A percentile compares a stretch with the other conserved stretches of the same genome.
phyloP scores from a whole-genome alignment of 108 stramenopile genomes.

The Thalassiosira profunda region DNA sequence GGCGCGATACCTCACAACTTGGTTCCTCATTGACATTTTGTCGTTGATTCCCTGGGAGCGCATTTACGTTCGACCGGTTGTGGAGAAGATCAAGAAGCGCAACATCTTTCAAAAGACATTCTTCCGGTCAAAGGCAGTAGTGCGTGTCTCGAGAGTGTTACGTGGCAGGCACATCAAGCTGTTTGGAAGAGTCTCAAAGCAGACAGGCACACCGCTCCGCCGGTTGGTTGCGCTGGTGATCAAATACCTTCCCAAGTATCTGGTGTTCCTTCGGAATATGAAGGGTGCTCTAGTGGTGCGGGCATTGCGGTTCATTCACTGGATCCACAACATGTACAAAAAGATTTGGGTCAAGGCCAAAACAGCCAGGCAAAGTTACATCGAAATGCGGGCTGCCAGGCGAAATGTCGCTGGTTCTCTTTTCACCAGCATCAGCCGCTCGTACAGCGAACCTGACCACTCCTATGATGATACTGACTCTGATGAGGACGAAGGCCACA shows the following conservation, averaged over 20 bases:
- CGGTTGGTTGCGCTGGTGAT: conserved; percentile 71
- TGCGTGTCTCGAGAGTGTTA: conserved; percentile 72
- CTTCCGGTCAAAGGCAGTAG: conserved; percentile 81
- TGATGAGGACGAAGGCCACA: conserved; percentile 10
- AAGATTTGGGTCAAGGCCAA: conserved; percentile 52
- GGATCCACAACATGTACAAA: conserved; percentile 63
- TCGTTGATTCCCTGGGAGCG: conserved; percentile 82
- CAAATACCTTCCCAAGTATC: conserved; percentile 88
- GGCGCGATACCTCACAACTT: conserved; percentile 87
- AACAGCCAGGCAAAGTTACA: too few relatives aligned
- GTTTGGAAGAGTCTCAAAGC: conserved; percentile 75
- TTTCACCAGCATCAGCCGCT: too few relatives aligned
- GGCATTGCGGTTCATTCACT: conserved; percentile 73
- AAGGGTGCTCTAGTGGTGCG: conserved; percentile 70
- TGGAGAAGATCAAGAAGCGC: conserved; percentile 79
- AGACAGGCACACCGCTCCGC: conserved; percentile 61
- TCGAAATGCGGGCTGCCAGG: too few relatives aligned
- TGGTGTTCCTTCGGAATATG: conserved; percentile 84
- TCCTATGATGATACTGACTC: conserved; percentile 19
- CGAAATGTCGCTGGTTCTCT: background rate
- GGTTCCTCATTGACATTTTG: conserved; percentile 85
- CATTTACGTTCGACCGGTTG: conserved; percentile 77
- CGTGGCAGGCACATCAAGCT: conserved; percentile 75
- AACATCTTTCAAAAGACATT: conserved; percentile 74
- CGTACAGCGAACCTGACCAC: too few relatives aligned